phyloP scores from a whole-genome alignment of 139 green algal species.

The Chlamydomonas applanata region DNA sequence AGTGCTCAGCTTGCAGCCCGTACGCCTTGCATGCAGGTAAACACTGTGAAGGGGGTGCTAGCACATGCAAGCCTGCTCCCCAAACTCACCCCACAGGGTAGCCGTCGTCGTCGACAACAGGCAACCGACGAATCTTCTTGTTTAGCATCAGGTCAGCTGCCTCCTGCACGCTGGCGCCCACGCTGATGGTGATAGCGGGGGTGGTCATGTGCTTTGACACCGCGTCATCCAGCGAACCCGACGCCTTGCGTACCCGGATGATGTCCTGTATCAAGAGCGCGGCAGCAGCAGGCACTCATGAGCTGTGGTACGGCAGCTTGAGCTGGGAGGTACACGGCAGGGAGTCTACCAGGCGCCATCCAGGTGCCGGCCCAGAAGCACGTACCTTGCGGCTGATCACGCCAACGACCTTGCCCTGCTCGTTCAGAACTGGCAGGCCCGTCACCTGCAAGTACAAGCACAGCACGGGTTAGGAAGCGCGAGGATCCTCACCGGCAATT shows the following conservation, averaged over 20 bases:
- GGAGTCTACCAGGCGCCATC: not conserved
- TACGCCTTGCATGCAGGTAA: not conserved
- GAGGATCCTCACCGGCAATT: not conserved
- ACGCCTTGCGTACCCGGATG: conserved; percentile 52
- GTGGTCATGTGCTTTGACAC: conserved; percentile 63
- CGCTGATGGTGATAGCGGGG: conserved; percentile 53
- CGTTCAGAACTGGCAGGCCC: conserved; percentile 64
- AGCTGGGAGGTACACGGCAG: not conserved
- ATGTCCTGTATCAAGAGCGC: conserved; percentile 45
- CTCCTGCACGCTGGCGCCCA: conserved; percentile 38
- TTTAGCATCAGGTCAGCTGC: conserved; percentile 67
- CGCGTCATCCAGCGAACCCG: conserved; percentile 38
- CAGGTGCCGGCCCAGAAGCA: not conserved
- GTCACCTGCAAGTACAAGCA: conserved; percentile 34
- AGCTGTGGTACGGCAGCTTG: not conserved
- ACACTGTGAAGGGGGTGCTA: too few relatives aligned
- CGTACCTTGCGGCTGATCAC: conserved; percentile 66
- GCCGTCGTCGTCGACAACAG: conserved; percentile 58
- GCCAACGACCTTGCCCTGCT: conserved; percentile 47
- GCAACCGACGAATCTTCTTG: conserved; percentile 65
- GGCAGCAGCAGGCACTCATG: too few relatives aligned
- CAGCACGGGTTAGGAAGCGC: not conserved
- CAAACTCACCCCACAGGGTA: conserved; percentile 21
- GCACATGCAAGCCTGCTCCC: not conserved
- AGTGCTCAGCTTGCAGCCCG: not conserved